Percentiles rank a stretch among this genome's conserved stretches.
Evolutionary conservation across 495 filamentous ascomycete genomes (phyloP).

Genomic region (Penicillium canescens): DNA sequence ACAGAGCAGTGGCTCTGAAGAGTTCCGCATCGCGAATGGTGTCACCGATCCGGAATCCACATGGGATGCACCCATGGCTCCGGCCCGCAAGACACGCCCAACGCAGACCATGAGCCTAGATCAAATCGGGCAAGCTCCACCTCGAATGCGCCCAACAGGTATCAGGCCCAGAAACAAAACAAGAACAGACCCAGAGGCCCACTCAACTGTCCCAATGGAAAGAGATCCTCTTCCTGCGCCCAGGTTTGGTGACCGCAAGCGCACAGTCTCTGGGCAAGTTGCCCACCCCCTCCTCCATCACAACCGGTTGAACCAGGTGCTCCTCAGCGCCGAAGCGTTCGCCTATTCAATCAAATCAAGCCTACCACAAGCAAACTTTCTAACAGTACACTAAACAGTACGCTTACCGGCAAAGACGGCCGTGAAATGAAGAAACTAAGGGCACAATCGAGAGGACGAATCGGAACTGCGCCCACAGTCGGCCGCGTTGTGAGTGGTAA

Average conservation of each 20-base stretch:
- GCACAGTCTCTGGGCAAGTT: conserved; percentile 81
- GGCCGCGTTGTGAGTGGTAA: conserved; percentile 88
- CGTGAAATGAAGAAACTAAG: conserved; percentile 79
- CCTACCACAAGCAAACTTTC: conserved; percentile 60
- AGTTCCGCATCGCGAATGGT: conserved; percentile 41
- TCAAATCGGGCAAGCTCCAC: conserved; percentile 57
- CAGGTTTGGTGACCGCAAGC: conserved; percentile 64
- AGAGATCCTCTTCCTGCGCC: conserved; percentile 36
- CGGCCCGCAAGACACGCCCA: conserved; percentile 59
- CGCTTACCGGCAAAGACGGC: conserved; percentile 56
- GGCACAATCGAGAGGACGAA: conserved; percentile 57
- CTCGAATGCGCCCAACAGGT: conserved; percentile 60
- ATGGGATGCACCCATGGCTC: conserved; percentile 69
- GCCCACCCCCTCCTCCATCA: conserved; percentile 55
- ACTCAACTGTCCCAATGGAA: conserved; percentile 34
- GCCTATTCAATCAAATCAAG: conserved; percentile 71
- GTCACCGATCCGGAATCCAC: conserved; percentile 24
- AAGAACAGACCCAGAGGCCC: conserved; percentile 51
- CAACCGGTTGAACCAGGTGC: conserved; percentile 62
- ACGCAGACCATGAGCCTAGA: conserved; percentile 54
- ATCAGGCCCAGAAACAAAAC: conserved; percentile 50
- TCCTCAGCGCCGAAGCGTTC: conserved; percentile 74
- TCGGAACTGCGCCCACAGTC: conserved; percentile 59
- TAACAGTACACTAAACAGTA: conserved; percentile 45
- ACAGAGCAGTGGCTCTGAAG: conserved; percentile 47